These are phyloP conservation scores for Cotoneaster glaucophyllus DNA, from an alignment of 306 rosid species.

Conservation along the genomic window DNA sequence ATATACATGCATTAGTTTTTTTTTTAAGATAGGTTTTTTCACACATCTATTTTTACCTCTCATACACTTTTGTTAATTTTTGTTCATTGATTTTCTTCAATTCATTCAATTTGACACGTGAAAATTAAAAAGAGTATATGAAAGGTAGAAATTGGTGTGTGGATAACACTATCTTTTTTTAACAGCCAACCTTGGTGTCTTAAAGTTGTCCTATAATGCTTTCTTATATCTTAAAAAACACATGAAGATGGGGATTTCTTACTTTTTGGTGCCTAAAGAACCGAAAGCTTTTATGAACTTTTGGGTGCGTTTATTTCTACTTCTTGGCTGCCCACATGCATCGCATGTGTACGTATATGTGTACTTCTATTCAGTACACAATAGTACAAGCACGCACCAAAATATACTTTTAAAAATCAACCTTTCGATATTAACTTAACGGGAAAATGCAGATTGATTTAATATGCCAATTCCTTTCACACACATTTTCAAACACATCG, in stretches of 20 bases:
- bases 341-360: too few species aligned
- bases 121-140: too few species aligned
- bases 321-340: not conserved
- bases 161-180: too few species aligned
- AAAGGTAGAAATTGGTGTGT: too few species aligned
- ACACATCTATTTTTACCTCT: too few species aligned
- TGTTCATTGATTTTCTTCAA: too few species aligned
- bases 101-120: fast-evolving
- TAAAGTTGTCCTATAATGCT: not conserved
- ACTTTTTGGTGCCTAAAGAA: not conserved
- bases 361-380: not conserved
- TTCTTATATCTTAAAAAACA: not conserved
- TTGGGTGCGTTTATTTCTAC: not conserved
- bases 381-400: not conserved
- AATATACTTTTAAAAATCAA: not conserved
- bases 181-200: not conserved
- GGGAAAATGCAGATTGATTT: not conserved
- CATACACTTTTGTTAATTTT: too few species aligned
- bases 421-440: not conserved
- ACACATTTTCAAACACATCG: too few species aligned
- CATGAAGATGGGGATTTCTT: not conserved
- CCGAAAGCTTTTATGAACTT: not conserved
- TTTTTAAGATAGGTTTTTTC: too few species aligned
- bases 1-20: too few species aligned
- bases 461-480: too few species aligned